phyloP scores from a whole-genome alignment of 495 filamentous ascomycete species.

The Penicillium subrubescens region DNA sequence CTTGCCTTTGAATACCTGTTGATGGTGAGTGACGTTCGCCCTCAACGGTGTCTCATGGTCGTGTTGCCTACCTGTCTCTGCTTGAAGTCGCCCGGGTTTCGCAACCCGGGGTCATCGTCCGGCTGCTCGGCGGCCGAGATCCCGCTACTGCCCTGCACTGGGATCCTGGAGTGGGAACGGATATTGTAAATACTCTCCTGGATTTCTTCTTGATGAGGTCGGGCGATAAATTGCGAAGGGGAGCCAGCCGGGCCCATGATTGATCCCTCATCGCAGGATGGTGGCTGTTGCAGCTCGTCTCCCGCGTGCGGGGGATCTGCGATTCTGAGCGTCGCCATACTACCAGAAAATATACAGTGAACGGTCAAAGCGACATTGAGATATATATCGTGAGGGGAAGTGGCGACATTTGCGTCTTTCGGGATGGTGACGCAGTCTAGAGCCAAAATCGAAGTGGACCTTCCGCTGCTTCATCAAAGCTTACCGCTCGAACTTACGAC shows the following conservation, averaged over 20 bases:
- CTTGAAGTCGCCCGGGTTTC: slow-evolving; percentile 23
- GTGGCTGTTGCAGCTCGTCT: background rate
- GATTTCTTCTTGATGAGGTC: background rate
- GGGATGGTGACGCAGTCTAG: no score
- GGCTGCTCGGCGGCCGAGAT: slow-evolving; percentile 8
- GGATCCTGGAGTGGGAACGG: background rate
- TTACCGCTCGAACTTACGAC: no score
- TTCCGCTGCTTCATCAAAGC: no score
- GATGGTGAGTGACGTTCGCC: slow-evolving; percentile 1
- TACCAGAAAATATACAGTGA: background rate
- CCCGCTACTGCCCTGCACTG: background rate
- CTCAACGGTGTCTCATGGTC: background rate
- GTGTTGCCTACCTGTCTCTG: slow-evolving; percentile 19
- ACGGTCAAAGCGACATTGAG: background rate
- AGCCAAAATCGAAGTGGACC: no score
- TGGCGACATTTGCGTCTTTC: no score
- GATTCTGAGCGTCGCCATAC: background rate
- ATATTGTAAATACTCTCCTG: slow-evolving; percentile 5
- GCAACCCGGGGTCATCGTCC: slow-evolving; percentile 23
- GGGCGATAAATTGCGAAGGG: background rate
- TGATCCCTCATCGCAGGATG: background rate
- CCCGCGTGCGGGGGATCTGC: background rate
- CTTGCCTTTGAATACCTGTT: slow-evolving; percentile 24
- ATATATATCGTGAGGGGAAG: no score
- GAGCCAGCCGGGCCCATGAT: background rate